These are phyloP conservation scores for Leccinellum luteum DNA, from an alignment of 768 basidiomycete genomes.

Conservation along the genomic window DNA sequence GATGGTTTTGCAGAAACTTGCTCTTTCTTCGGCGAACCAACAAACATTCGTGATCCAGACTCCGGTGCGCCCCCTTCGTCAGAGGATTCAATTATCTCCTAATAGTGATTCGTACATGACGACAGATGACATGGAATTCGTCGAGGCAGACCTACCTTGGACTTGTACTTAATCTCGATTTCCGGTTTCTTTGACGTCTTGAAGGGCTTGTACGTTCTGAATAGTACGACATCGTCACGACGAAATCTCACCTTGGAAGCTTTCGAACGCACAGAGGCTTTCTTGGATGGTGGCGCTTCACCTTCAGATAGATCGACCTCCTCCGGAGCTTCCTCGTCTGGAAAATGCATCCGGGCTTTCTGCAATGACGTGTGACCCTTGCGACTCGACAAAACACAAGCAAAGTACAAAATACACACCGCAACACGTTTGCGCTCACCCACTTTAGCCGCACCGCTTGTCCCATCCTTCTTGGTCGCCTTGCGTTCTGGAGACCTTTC, in stretches of 20 bases:
- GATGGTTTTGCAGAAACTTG: neutral
- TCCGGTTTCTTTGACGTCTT: slow-evolving; percentile 18
- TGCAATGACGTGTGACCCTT: neutral
- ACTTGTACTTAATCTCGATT: slow-evolving; percentile 23
- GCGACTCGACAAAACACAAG: neutral
- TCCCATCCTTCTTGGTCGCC: slow-evolving; percentile 10
- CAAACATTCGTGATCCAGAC: neutral
- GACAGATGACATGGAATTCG: neutral
- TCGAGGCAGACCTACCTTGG: slow-evolving; percentile 17
- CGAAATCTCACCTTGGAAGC: slow-evolving; percentile 8
- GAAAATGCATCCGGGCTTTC: neutral
- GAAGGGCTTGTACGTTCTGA: slow-evolving; percentile 3
- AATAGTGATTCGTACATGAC: neutral
- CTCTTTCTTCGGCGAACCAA: slow-evolving; percentile 11
- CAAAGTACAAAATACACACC: slow-evolving; percentile 7
- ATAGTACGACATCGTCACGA: neutral
- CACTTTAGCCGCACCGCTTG: neutral
- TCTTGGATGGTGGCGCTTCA: slow-evolving; percentile 8
- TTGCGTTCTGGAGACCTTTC: neutral
- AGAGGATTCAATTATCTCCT: slow-evolving; percentile 30
- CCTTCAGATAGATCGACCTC: slow-evolving; percentile 1
- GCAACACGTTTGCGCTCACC: slow-evolving; percentile 9
- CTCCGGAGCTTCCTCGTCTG: neutral
- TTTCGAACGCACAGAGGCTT: slow-evolving; percentile 8
- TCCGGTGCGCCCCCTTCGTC: slow-evolving; percentile 23